phyloP scores from a whole-genome alignment of 257 asterid species.

The Petunia axillaris region DNA sequence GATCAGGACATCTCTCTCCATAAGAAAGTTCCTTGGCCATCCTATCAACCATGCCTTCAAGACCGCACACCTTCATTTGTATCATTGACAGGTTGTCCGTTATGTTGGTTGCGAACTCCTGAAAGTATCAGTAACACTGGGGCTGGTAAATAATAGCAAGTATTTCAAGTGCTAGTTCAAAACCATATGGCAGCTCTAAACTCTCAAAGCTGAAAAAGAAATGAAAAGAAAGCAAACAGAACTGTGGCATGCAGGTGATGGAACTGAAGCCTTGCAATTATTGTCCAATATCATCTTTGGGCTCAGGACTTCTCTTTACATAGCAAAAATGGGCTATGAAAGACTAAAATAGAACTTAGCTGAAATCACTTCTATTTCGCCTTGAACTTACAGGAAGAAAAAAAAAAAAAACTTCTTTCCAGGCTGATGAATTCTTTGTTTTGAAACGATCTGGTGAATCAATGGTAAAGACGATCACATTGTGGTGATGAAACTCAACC shows the following conservation, averaged over 20 bases:
- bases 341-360: background rate
- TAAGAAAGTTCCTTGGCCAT: slow-evolving; percentile 65
- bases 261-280: background rate
- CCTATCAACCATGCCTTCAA: slow-evolving; percentile 73
- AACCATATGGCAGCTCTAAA: background rate
- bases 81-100: slow-evolving; percentile 76
- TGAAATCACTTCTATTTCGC: background rate
- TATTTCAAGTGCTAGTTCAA: background rate
- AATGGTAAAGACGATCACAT: background rate
- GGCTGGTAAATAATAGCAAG: background rate
- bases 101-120: slow-evolving; percentile 68
- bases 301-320: background rate
- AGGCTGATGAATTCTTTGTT: background rate
- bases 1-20: slow-evolving; percentile 58
- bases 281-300: background rate
- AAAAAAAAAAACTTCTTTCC: background rate
- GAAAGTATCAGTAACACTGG: slow-evolving; percentile 31
- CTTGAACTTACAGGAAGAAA: background rate
- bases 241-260: background rate
- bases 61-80: slow-evolving; percentile 82
- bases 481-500: slow-evolving; percentile 6
- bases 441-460: background rate
- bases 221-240: background rate
- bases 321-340: background rate
- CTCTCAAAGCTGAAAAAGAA: background rate